These are phyloP conservation scores for Physcomitrellopsis africana DNA, from an alignment of 225 moss, liverwort and hornwort genomes.

Conservation along the genomic window DNA sequence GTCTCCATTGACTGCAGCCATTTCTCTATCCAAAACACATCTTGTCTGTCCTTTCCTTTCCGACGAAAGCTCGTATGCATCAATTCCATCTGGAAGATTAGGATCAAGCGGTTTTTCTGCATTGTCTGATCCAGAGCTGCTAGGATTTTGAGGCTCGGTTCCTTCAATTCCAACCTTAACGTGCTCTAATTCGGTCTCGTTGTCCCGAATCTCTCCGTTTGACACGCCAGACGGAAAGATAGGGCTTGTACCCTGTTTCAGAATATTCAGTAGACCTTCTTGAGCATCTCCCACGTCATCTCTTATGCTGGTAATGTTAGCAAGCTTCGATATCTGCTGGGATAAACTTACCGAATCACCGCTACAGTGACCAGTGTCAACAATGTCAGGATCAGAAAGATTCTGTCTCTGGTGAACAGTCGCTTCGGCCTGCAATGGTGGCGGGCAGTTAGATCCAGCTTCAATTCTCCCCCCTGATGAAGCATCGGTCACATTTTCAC, in stretches of 20 bases:
- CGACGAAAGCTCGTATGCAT: not conserved
- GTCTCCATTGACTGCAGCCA: constrained; percentile 16
- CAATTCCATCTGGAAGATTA: constrained; percentile 12
- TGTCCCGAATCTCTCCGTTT: constrained; percentile 22
- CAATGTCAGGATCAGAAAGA: constrained; percentile 22
- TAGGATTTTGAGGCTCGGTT: constrained; percentile 27
- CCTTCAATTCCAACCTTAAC: constrained; percentile 31
- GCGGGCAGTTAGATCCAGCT: constrained; percentile 12
- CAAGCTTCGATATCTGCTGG: constrained; percentile 27
- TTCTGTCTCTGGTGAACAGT: constrained; percentile 12
- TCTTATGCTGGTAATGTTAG: constrained; percentile 23
- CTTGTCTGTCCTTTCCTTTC: constrained; percentile 25
- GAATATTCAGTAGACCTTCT: constrained; percentile 11
- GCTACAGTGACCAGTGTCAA: constrained; percentile 22
- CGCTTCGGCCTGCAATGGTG: constrained; percentile 20
- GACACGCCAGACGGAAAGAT: constrained; percentile 14
- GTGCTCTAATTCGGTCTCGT: constrained; percentile 26
- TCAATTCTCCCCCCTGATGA: not conserved
- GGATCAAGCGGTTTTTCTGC: constrained; percentile 3
- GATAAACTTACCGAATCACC: constrained; percentile 19
- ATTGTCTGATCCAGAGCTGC: not conserved
- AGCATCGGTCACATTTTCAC: constrained; percentile 1
- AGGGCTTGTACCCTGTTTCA: constrained; percentile 9
- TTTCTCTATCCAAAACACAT: constrained; percentile 20
- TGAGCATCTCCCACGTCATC: constrained; percentile 17